Base-by-base conservation (phyloP, 306 rosid species). In the Medicago arabica region DNA sequence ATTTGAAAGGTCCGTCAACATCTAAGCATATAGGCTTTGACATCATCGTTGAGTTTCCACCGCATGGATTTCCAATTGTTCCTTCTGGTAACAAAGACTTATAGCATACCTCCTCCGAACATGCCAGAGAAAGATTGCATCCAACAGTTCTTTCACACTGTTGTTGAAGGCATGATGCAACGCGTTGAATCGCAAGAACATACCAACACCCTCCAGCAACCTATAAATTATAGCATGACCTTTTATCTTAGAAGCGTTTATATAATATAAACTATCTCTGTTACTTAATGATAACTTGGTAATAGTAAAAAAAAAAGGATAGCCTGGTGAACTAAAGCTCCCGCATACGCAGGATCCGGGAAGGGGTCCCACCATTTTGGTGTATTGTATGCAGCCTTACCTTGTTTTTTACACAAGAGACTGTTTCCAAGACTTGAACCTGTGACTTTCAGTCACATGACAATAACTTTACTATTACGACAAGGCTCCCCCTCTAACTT, bases 121-220 rank as follows among this genome's bases (percentile, higher is more conserved):
- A 93, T 23, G 98, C 83, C 83, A 93, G 43, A 41, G 97, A 82
- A 14, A 92, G 86, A 53, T 83, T 89, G 81, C 99, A 96, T 16
- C 88, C 83, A 11, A 21, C 4, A 43, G 78, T 78, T 69, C 83
- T 78, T 59, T 88, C 97, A 71, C 98, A 96, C 25, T 89, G 98
- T 53, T 85, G 91, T 74, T 78, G 79, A 15, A 96, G 88, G 77
- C 99, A 96, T 0, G 96, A 85, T 9, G 99, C 99, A 2, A 96
- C 97, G 0, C 99, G 89, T 39, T 96, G 99, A 80, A 96, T 92
- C 0, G 97, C 99, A 47, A 96, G 99, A 19, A 96, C 99, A 79
- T 96, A 96, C 99, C 99, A 96, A 75, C 99, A 96, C 59, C 99
- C 99, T 79, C 99, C 99, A 2, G 99, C 99, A 72, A 96, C 99